These are phyloP conservation scores for Colletotrichum noveboracense DNA, from an alignment of 2,329 filamentous ascomycete species.

Conservation along the genomic window DNA sequence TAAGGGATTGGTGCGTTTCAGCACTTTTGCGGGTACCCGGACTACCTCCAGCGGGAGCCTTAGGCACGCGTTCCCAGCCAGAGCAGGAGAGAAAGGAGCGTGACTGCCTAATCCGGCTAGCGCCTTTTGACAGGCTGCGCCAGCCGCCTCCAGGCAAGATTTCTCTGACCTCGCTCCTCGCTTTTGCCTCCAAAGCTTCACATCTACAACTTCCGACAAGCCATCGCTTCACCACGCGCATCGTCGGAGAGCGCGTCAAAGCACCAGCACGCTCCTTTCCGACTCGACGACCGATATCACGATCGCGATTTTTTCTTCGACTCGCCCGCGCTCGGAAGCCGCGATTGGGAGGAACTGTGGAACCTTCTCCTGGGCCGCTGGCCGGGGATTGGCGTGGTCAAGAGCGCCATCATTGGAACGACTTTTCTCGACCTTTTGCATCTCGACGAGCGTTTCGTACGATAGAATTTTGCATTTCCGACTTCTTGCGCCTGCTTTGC, in stretches of 20 bases:
- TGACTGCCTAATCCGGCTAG: conserved; percentile 36
- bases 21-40: neutral
- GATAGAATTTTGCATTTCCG: conserved; percentile 25
- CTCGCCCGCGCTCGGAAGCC: conserved; percentile 34
- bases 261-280: conserved; percentile 33
- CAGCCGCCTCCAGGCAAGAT: conserved; percentile 47
- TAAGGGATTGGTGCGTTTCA: neutral
- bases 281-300: conserved; percentile 38
- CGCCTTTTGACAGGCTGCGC: conserved; percentile 28
- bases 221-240: conserved; percentile 49
- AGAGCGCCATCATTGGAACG: conserved; percentile 45
- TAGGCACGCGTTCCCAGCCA: conserved; percentile 5
- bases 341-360: conserved; percentile 51
- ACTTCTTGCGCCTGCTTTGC: conserved; percentile 27
- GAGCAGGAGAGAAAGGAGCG: conserved; percentile 27
- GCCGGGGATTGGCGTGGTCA: conserved; percentile 48
- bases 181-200: conserved; percentile 45
- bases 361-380: conserved; percentile 53
- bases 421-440: conserved; percentile 35
- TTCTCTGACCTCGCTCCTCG: conserved; percentile 44
- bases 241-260: conserved; percentile 53
- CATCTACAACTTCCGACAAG: conserved; percentile 22
- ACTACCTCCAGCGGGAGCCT: neutral
- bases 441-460: conserved; percentile 31
- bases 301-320: conserved; percentile 39